These are phyloP conservation scores for Eucalyptus coolabah DNA, from an alignment of 345 rosid species.

Conservation along the genomic window DNA sequence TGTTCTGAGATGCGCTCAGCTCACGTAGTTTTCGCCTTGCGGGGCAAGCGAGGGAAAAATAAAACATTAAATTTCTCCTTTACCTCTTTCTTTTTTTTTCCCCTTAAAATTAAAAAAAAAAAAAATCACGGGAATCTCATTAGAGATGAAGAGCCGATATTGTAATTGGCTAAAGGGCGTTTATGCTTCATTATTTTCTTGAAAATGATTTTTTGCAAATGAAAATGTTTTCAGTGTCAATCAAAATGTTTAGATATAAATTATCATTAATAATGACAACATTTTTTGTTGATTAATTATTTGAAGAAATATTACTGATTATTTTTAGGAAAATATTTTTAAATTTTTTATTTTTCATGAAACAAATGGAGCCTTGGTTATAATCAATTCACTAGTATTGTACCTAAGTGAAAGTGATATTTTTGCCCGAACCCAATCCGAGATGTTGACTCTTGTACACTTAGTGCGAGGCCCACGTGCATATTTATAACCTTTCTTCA, in stretches of 20 bases:
- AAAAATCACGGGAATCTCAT: background rate
- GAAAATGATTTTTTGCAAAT: no score
- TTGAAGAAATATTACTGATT: fast-evolving
- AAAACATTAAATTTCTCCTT: background rate
- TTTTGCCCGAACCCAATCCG: background rate
- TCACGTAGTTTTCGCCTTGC: background rate
- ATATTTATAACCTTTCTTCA: background rate
- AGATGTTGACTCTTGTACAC: background rate
- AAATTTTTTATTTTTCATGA: no score
- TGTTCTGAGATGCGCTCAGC: background rate
- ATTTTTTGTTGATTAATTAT: no score
- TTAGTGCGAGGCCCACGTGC: background rate
- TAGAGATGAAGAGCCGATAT: background rate
- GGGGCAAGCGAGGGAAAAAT: background rate
- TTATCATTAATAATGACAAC: no score
- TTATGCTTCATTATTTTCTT: background rate
- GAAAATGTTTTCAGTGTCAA: no score
- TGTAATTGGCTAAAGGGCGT: background rate
- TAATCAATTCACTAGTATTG: background rate
- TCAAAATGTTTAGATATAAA: background rate
- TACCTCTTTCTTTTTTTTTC: background rate
- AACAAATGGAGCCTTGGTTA: background rate
- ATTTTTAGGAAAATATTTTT: background rate
- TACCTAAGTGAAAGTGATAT: background rate
- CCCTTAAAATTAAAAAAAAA: background rate